phyloP scores from a whole-genome alignment of 257 asterid species.

The Lavandula angustifolia region DNA sequence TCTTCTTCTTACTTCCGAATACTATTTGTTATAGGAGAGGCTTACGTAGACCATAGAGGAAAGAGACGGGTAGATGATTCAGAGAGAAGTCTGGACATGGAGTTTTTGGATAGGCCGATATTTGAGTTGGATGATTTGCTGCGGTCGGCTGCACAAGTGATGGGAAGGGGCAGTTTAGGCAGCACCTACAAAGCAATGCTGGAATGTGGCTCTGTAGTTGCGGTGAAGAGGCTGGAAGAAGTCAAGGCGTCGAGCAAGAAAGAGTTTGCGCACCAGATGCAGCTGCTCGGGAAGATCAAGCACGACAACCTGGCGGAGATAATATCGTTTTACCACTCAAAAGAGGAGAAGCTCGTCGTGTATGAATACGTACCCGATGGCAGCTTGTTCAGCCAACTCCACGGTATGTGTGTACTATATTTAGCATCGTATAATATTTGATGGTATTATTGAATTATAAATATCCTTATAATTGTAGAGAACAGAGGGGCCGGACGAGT shows the following conservation, averaged over 20 bases:
- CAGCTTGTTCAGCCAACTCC: constrained; percentile 56
- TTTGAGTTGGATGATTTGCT: constrained; percentile 72
- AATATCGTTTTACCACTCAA: constrained; percentile 56
- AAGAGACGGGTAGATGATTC: constrained; percentile 41
- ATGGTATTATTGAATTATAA: no score
- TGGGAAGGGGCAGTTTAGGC: constrained; percentile 62
- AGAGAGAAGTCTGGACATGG: constrained; percentile 45
- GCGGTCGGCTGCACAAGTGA: constrained; percentile 62
- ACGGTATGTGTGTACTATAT: constrained; percentile 37
- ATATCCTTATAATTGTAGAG: constrained; percentile 46
- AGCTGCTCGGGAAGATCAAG: constrained; percentile 47
- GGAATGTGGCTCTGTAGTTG: constrained; percentile 59
- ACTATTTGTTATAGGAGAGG: constrained; percentile 30
- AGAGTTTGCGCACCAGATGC: constrained; percentile 65
- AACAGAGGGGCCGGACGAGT: constrained; percentile 48
- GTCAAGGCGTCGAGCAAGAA: constrained; percentile 43
- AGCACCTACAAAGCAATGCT: constrained; percentile 67
- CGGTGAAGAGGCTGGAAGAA: constrained; percentile 62
- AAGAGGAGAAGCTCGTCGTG: constrained; percentile 67
- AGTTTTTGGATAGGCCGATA: constrained; percentile 42
- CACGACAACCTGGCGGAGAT: constrained; percentile 59
- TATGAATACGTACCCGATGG: constrained; percentile 50
- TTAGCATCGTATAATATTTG: no score
- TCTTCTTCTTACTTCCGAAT: no score
- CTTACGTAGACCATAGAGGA: constrained; percentile 26